A percentile compares a stretch with the other conserved stretches of the same genome.
Conservation (phyloP, 306 rosid species). For the Fragaria iinumae region DNA sequence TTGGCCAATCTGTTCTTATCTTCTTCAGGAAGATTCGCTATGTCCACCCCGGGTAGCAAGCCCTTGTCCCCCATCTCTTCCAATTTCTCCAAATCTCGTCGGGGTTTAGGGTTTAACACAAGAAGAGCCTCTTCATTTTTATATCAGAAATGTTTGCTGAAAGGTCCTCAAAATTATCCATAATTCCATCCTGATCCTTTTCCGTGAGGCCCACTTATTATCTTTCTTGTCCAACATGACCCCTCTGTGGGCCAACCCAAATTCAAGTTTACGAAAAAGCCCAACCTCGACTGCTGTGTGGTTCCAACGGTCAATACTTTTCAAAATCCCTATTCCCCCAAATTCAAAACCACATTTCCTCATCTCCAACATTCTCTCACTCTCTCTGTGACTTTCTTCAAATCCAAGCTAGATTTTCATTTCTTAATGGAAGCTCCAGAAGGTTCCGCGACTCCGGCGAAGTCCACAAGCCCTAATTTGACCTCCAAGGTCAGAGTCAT, state of each 20-base stretch:
- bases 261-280: constrained; percentile 30
- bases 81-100: background rate
- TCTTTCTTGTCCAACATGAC: background rate
- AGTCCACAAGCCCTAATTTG: constrained; percentile 27
- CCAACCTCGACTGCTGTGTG: constrained; percentile 4
- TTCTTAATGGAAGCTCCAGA: constrained; percentile 28
- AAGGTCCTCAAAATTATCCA: background rate
- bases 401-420: background rate
- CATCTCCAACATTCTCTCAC: constrained; percentile 3
- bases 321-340: constrained; percentile 13
- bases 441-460: constrained; percentile 30
- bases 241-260: background rate
- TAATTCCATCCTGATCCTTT: background rate
- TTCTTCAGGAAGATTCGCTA: constrained; percentile 55
- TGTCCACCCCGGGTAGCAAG: constrained; percentile 37
- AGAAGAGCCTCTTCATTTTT: background rate
- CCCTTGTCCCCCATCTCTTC: constrained; percentile 53
- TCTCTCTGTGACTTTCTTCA: constrained; percentile 14
- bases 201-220: background rate
- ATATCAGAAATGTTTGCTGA: background rate
- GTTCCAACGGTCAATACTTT: constrained; percentile 44
- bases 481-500: constrained; percentile 75
- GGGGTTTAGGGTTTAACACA: constrained; percentile 38
- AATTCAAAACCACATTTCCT: background rate
- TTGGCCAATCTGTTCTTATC: constrained; percentile 58